Conservation (phyloP, 305 asterid genomes). For the Fraxinus platypoda region DNA sequence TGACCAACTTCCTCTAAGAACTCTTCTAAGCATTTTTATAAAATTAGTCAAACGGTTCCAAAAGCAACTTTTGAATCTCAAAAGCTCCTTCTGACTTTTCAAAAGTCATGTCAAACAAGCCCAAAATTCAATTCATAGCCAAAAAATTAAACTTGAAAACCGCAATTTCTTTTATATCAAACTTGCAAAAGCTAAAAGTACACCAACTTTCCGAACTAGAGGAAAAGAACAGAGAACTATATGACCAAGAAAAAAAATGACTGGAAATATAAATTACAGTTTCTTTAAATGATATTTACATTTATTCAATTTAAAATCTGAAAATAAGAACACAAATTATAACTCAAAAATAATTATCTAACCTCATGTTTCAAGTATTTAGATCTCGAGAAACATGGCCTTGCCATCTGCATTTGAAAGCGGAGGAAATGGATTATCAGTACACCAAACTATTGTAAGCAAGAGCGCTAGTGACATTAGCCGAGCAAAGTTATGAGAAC, state of each 20-base stretch:
- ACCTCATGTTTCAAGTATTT: constrained; percentile 47
- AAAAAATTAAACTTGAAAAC: neutral
- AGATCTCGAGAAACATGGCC: constrained; percentile 81
- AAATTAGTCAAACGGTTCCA: too few relatives aligned
- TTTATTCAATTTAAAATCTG: constrained; percentile 24
- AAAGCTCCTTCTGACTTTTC: too few relatives aligned
- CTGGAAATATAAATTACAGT: constrained; percentile 33
- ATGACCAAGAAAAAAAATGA: constrained; percentile 16
- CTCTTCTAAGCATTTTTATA: too few relatives aligned
- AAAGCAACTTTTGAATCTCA: too few relatives aligned
- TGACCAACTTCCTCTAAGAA: too few relatives aligned
- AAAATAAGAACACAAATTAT: constrained; percentile 9
- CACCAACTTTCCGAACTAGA: neutral
- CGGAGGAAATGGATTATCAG: neutral
- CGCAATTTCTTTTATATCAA: neutral
- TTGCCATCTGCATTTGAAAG: constrained; percentile 77
- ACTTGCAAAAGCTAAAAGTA: neutral
- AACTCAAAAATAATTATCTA: constrained; percentile 29
- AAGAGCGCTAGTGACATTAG: neutral
- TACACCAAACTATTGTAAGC: neutral
- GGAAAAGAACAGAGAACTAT: neutral
- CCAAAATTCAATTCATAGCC: neutral
- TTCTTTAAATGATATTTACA: constrained; percentile 51
- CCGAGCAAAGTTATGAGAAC: neutral
- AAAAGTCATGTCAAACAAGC: neutral